phyloP scores from a whole-genome alignment of 31 red algal genomes.

The Bonnemaisonia californica region DNA sequence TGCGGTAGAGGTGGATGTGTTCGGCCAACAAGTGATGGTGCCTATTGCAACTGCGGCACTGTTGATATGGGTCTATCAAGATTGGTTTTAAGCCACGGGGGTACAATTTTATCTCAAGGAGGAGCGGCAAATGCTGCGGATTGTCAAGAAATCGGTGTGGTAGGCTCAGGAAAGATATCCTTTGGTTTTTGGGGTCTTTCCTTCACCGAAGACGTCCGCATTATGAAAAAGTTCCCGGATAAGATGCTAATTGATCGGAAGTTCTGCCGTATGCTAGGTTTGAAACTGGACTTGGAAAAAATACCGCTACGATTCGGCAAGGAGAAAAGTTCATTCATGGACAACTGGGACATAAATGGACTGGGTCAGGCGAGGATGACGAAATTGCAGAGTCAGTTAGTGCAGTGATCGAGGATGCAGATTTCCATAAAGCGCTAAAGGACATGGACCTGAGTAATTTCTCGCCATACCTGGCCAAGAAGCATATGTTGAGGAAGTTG shows the following conservation, averaged over 20 bases:
- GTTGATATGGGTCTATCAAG: conserved; percentile 2
- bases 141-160: not conserved
- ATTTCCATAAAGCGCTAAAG: not conserved
- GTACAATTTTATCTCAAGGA: not conserved
- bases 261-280: not conserved
- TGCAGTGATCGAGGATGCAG: not conserved
- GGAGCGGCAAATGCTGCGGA: not conserved
- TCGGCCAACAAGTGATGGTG: not conserved
- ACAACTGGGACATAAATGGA: not conserved
- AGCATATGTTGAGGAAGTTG: not conserved
- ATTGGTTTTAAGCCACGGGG: not conserved
- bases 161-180: not conserved
- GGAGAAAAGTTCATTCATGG: not conserved
- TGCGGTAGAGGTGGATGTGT: not conserved
- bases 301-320: not conserved
- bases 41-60: conserved; percentile 1
- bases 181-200: not conserved
- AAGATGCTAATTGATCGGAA: not conserved
- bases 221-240: not conserved
- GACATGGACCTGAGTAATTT: not conserved
- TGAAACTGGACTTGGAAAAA: not conserved
- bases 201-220: not conserved
- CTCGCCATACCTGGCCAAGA: not conserved
- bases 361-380: too few relatives aligned
- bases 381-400: not conserved